Base-by-base conservation (phyloP, 1,284 basidiomycete species). In the Chalciporus sp. region DNA sequence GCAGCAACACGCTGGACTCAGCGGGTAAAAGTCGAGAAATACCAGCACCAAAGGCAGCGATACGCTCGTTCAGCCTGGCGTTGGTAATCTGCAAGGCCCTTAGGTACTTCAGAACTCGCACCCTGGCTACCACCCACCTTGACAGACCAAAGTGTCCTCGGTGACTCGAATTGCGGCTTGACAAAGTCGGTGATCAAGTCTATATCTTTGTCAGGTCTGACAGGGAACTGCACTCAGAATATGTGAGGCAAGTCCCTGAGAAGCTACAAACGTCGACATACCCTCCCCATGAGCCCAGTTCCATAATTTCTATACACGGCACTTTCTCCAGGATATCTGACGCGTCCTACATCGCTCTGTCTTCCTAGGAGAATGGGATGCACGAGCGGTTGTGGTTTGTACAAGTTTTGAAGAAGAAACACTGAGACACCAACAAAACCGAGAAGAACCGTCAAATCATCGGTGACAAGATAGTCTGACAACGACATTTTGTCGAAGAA, bases 251-350 rank as follows among this genome's bases (percentile, higher is more conserved):
- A 28, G 23, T 29, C 10, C 39, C 16, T 4, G 29, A 17, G 12
- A 20, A 23, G 37, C 48, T 16, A 6, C 7, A 49, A 37, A 43
- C 17, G 26, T 27, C 14, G 28, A 76, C 82, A 64, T 68, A 88
- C 90, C 72, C 88, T 80, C 54, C 86, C 88, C 79, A 88, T 80
- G 54, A 89, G 75, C 6, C 89, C 89, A 23, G 88, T 91, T 10
- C 84, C 80, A 76, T 92, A 92, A 74, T 92, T 92, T 64, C 90
- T 83, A 68, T 91, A 91, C 7, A 90, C 76, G 2, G 90, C 86
- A 63, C 88, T 91, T 70, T 92, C 88, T 27, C 79, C 75, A 7
- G 85, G 79, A 59, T 90, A 84, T 48, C 90, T 75, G 8, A 91
- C 89, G 42, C 88, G 81, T n/a, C 84, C 85, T 27, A 85, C 86